Base-by-base conservation (phyloP, 2,329 filamentous ascomycete genomes). In the Aspergillus transmontanensis region DNA sequence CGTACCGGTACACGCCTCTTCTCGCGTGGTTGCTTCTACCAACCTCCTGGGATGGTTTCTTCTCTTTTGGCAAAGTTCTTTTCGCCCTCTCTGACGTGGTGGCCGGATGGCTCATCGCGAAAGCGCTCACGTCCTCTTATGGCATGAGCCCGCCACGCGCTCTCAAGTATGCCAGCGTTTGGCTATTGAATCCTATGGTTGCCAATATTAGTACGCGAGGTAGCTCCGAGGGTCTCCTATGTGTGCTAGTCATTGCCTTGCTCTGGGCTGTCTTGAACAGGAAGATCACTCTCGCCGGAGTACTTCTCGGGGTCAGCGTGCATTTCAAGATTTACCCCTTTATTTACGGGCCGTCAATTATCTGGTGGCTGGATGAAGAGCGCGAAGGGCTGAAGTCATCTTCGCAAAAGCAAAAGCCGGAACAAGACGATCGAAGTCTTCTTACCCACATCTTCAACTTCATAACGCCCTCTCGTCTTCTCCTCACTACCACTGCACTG, bases 291-390 rank as follows among this genome's bases (percentile, higher is more conserved):
- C 75, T 96, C 10, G 90, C 93, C 0, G 94, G 92, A 0, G 67
- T 89, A 3, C 77, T 98, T 34, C 82, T 99, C 3, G 95, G 95
- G 0, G 79, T 97, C 32, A 88, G 88, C 1, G 94, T 98, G 30
- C 95, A 99, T 79, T 96, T 99, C 81, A 99, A 99, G 84, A 98
- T 99, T 65, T 99, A 99, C 73, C 95, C 95, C 0, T 97, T 98
- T 77, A 92, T 99, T 64, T 99, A 99, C 78, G 94, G 92, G 2
- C 87, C 89, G 3, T 80, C 78, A 12, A 76, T 81, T 46, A 58
- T 83, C 14, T 82, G 80, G 80, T 79, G 77, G 71, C 65, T 82
- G 59, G 69, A 77, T 68, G 66, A 34, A 6, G 78, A 72, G 9
- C 64, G 53, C 30, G 68, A 73, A 55, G 66, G 64, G 16, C 26